Evolutionary conservation across 2,329 filamentous ascomycete genomes (phyloP), one percentile per base, ranked within the genome.

Genomic region (Catunica adiposa): DNA sequence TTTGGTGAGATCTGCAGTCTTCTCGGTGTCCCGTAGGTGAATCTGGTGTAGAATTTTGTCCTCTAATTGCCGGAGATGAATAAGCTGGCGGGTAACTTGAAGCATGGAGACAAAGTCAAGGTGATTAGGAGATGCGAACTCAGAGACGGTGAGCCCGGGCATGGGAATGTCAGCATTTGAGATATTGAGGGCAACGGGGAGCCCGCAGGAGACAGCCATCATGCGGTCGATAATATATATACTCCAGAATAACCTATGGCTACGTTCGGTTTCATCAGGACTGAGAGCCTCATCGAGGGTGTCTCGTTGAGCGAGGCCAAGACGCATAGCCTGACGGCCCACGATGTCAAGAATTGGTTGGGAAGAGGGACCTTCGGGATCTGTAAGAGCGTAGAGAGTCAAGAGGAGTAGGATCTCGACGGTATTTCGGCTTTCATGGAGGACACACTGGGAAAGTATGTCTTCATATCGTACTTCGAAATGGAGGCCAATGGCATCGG

Each of bases 201-300:
- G 61, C 2, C 71, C 71, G 3, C 67, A 64, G 0, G 69, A 71
- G 1, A 67, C 63, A 14, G 69, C 66, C 61, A 71, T 69, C 70
- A 73, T 73, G 17, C 71, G 66, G 56, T 73, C 71, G 1, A 73
- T 62, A 1, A 71, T 68, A 58, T 68, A 72, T 5, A 72, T 68
- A 44, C 70, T 72, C 71, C 71, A 73, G 56, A 67, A 70, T 0
- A 73, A 62, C 1, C 71, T 68, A 51, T 69, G 68, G 1, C 66
- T 66, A 22, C 67, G 60, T 59, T 65, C 67, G 15, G 61, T 63
- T 23, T 66, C 66, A 48, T 59, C 64, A 0, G 61, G 62, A 6
- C 59, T 62, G 11, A 57, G 59, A 1, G 61, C 55, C 14, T 64
- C 61, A 17, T 67, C 65, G 2, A 66, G 62, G 1, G 63, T 60